phyloP scores from a whole-genome alignment of 2,329 filamentous ascomycete genomes.

The Clonostachys byssicola region DNA sequence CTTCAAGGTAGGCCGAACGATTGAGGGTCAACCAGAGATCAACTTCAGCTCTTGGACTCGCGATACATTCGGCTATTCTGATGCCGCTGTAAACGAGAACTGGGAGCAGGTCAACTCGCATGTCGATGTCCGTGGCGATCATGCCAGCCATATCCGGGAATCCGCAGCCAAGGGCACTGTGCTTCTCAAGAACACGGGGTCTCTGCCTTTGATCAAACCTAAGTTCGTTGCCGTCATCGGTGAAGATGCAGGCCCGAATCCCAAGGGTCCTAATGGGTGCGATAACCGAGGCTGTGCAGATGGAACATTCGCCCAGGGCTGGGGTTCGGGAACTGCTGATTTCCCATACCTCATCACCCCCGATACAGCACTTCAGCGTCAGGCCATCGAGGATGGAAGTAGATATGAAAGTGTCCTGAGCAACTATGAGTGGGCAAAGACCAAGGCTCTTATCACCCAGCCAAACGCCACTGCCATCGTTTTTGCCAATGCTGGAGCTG shows the following conservation, averaged over 20 bases:
- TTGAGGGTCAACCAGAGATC: constrained; percentile 45
- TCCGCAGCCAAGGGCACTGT: constrained; percentile 79
- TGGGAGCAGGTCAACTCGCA: constrained; percentile 72
- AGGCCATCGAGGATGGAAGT: constrained; percentile 54
- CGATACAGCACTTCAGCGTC: constrained; percentile 62
- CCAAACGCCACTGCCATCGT: constrained; percentile 72
- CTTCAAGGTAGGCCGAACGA: constrained; percentile 59
- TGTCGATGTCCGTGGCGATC: constrained; percentile 77
- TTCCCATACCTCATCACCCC: constrained; percentile 77
- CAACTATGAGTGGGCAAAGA: constrained; percentile 59
- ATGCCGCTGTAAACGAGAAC: constrained; percentile 57
- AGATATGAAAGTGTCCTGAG: constrained; percentile 63
- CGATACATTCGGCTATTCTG: constrained; percentile 68
- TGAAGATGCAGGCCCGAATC: constrained; percentile 75
- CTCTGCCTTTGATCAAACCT: constrained; percentile 74
- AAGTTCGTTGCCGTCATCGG: constrained; percentile 75
- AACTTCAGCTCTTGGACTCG: constrained; percentile 89
- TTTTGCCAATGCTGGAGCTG: constrained; percentile 83
- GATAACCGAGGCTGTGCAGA: constrained; percentile 57
- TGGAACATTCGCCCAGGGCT: constrained; percentile 69
- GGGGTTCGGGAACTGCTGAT: constrained; percentile 72
- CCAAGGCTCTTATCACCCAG: constrained; percentile 55
- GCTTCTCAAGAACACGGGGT: constrained; percentile 79
- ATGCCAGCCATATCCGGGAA: constrained; percentile 69
- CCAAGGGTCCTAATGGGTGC: constrained; percentile 76